Percentiles rank a stretch among this genome's conserved stretches.
Evolutionary conservation across 768 basidiomycete species (phyloP).

Genomic region (Atractiella rhizophila): DNA sequence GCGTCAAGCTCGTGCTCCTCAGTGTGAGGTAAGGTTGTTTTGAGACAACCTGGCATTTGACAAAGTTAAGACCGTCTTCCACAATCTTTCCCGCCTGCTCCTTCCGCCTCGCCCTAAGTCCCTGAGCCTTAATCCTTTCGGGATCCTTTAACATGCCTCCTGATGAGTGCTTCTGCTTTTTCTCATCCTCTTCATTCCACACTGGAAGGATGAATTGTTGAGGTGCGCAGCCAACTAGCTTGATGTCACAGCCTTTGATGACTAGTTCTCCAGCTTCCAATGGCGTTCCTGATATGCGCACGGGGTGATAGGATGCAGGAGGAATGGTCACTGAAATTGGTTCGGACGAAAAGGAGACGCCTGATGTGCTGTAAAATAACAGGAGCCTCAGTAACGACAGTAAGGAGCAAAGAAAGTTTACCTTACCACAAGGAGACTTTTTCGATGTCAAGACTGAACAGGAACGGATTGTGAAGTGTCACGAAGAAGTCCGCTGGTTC

Average conservation of each 20-base stretch:
- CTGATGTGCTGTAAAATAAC: slow-evolving; percentile 38
- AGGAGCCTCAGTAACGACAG: background rate
- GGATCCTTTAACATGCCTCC: background rate
- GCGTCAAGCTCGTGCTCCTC: slow-evolving; percentile 62
- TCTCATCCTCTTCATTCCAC: slow-evolving; percentile 44
- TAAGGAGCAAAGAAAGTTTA: slow-evolving; percentile 19
- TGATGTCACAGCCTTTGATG: slow-evolving; percentile 53
- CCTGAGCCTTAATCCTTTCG: slow-evolving; percentile 45
- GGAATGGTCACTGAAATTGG: slow-evolving; percentile 42
- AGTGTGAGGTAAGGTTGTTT: slow-evolving; percentile 72
- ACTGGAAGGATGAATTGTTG: slow-evolving; percentile 55
- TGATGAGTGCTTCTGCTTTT: slow-evolving; percentile 21
- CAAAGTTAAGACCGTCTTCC: slow-evolving; percentile 24
- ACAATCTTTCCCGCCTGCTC: background rate
- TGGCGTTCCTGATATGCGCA: slow-evolving; percentile 44
- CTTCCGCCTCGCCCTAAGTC: slow-evolving; percentile 23
- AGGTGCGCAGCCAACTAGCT: slow-evolving; percentile 42
- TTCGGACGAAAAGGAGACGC: slow-evolving; percentile 44
- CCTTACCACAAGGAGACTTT: slow-evolving; percentile 60
- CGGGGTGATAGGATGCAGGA: slow-evolving; percentile 44
- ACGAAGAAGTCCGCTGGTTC: slow-evolving; percentile 60
- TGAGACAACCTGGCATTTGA: slow-evolving; percentile 60
- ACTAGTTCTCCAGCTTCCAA: slow-evolving; percentile 38
- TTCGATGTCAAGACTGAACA: slow-evolving; percentile 72
- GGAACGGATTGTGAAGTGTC: slow-evolving; percentile 68